Evolutionary conservation across 1,139 yeast genomes (phyloP).

Genomic region (Yamadazyma spencermartinsiae): DNA sequence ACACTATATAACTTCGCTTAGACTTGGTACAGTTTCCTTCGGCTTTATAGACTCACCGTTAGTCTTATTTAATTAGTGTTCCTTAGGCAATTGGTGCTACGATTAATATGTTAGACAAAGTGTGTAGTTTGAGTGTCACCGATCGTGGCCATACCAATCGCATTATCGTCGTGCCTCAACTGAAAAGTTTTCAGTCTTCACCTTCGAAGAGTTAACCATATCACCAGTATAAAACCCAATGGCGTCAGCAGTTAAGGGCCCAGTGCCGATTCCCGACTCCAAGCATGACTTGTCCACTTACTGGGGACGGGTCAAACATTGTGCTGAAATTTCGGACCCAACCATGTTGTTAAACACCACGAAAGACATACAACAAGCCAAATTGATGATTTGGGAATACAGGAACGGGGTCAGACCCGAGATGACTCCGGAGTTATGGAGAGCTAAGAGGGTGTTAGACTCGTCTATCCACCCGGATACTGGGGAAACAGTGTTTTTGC

Average conservation of each 20-base stretch:
- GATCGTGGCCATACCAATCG: too few species aligned
- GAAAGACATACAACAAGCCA: constrained; percentile 64
- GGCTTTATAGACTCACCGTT: too few species aligned
- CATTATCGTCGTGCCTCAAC: not conserved
- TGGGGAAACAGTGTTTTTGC: constrained; percentile 86
- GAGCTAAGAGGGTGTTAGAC: constrained; percentile 81
- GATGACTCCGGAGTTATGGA: constrained; percentile 86
- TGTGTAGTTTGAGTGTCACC: too few species aligned
- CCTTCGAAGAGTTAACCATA: not conserved
- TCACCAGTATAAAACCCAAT: constrained; percentile 29
- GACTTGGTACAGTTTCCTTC: too few species aligned
- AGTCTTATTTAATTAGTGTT: too few species aligned
- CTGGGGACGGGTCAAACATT: constrained; percentile 91
- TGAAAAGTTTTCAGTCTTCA: not conserved
- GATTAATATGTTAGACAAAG: too few species aligned
- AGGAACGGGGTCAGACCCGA: constrained; percentile 61
- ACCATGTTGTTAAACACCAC: constrained; percentile 77
- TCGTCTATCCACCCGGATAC: constrained; percentile 94
- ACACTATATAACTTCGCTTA: too few species aligned
- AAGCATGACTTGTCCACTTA: constrained; percentile 77
- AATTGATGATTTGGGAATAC: constrained; percentile 65
- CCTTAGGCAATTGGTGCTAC: too few species aligned
- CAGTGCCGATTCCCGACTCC: constrained; percentile 75
- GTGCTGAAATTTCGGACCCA: constrained; percentile 92
- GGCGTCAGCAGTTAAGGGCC: constrained; percentile 90